Conservation (phyloP, 75 land plant genomes). For the Sequoia sempervirens region DNA sequence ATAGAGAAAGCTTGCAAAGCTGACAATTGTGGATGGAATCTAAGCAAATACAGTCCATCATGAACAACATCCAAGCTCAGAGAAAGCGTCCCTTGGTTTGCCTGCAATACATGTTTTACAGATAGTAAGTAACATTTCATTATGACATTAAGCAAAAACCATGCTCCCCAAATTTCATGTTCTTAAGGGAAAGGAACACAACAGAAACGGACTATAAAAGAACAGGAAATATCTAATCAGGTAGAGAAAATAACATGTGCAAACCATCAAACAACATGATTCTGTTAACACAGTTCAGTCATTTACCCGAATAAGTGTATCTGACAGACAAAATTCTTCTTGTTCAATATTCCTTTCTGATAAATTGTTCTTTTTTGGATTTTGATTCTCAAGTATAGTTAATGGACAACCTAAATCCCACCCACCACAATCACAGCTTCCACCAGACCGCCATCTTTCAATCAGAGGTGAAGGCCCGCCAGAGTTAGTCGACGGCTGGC, state of each 20-base stretch:
- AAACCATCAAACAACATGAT: background rate
- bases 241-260: background rate
- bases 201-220: background rate
- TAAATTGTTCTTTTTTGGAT: background rate
- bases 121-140: background rate
- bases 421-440: conserved; percentile 85
- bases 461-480: conserved; percentile 57
- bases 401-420: conserved; percentile 81
- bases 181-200: background rate
- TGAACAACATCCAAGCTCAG: conserved; percentile 43
- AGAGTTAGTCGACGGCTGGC: conserved; percentile 38
- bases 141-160: background rate
- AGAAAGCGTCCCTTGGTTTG: conserved; percentile 32
- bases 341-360: conserved; percentile 5
- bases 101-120: conserved; percentile 23
- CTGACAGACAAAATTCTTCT: conserved; percentile 15
- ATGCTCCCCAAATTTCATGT: background rate
- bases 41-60: conserved; percentile 39
- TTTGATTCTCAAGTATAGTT: conserved; percentile 20
- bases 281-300: conserved; percentile 4
- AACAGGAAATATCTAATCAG: background rate
- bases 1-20: conserved; percentile 61
- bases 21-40: conserved; percentile 38
- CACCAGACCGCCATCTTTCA: conserved; percentile 70
- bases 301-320: conserved; percentile 42